phyloP scores from a whole-genome alignment of 2,329 filamentous ascomycete genomes.

The Ustilaginoidea virens region DNA sequence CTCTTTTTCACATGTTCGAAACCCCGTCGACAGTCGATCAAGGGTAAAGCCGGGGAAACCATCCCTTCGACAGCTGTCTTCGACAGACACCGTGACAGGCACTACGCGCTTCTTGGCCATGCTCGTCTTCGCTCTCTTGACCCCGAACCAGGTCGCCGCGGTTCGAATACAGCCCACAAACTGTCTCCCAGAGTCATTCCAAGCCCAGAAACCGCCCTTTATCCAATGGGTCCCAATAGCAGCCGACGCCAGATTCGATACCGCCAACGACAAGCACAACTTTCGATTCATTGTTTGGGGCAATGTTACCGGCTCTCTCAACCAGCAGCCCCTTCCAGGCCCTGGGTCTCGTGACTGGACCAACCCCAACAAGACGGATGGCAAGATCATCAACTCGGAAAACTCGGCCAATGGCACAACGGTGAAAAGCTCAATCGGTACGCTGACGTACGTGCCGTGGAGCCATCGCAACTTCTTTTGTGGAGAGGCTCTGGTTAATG shows the following conservation, averaged over 20 bases:
- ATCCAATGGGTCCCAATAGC: constrained; percentile 70
- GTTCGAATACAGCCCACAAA: constrained; percentile 70
- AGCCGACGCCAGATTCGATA: constrained; percentile 61
- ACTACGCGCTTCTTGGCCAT: constrained; percentile 14
- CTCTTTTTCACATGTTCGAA: too few species aligned
- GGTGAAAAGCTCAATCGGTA: constrained; percentile 52
- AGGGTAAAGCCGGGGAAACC: too few species aligned
- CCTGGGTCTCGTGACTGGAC: constrained; percentile 44
- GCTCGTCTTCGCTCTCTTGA: constrained; percentile 21
- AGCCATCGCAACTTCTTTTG: constrained; percentile 49
- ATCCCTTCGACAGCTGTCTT: not conserved
- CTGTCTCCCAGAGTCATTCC: constrained; percentile 52
- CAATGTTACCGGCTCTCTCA: constrained; percentile 67
- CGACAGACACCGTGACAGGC: not conserved
- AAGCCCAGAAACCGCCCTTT: constrained; percentile 36
- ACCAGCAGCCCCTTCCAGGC: constrained; percentile 40
- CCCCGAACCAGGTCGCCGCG: constrained; percentile 33
- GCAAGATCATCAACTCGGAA: constrained; percentile 62
- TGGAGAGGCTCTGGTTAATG: constrained; percentile 38
- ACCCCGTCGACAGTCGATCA: too few species aligned
- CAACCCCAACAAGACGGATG: constrained; percentile 42
- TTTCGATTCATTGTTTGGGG: constrained; percentile 74
- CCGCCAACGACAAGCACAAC: constrained; percentile 40
- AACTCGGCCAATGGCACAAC: constrained; percentile 52
- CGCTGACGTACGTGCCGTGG: constrained; percentile 64